A percentile compares a stretch with the other conserved stretches of the same genome.
Evolutionary conservation across 257 asterid genomes (phyloP).

Genomic region (Agastache rugosa): DNA sequence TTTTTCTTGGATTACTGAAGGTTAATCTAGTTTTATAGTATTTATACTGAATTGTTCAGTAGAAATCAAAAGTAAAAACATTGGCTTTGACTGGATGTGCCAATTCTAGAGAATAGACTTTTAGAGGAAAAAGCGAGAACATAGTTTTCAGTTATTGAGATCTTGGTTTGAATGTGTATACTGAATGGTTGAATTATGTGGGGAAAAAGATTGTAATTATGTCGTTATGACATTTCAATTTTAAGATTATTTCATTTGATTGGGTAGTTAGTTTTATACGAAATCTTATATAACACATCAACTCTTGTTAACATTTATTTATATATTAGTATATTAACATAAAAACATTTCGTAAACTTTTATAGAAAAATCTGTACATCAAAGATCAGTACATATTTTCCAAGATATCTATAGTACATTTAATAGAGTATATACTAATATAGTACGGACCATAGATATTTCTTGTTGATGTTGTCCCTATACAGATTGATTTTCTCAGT

Average conservation of each 20-base stretch:
- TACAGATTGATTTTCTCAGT: not conserved
- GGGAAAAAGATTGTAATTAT: not conserved
- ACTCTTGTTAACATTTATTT: not conserved
- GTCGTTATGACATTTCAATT: not conserved
- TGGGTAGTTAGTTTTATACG: not conserved
- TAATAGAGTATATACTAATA: not conserved
- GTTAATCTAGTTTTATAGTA: slow-evolving; percentile 26
- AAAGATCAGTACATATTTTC: not conserved
- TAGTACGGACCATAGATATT: not conserved
- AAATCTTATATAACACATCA: not conserved
- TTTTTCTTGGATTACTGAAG: slow-evolving; percentile 6
- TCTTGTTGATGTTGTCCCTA: not conserved
- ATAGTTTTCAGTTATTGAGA: not conserved
- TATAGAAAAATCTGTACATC: not conserved
- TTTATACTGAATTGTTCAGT: slow-evolving; percentile 16
- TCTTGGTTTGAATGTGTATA: slow-evolving; percentile 18
- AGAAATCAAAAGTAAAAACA: not conserved
- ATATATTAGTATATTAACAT: not conserved
- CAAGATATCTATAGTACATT: not conserved
- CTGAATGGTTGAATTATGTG: not conserved
- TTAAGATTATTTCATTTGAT: not conserved
- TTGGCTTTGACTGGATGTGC: slow-evolving; percentile 5
- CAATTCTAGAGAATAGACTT: no score
- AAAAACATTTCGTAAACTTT: not conserved
- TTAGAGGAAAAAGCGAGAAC: no score